Evolutionary conservation across 257 asterid species (phyloP).

Genomic region (Handroanthus guayacan): DNA sequence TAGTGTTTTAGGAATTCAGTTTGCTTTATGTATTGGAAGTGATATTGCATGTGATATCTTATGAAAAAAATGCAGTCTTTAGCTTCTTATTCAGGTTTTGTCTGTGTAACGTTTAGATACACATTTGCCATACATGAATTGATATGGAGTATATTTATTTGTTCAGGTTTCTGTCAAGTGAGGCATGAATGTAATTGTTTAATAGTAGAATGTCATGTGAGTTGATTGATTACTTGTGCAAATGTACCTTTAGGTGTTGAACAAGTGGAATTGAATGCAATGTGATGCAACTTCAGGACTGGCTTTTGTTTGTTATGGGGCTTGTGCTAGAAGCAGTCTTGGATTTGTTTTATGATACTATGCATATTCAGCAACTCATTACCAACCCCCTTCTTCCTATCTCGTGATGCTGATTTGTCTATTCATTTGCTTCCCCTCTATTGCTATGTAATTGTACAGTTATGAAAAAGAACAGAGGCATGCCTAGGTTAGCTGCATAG

Average conservation of each 20-base stretch:
- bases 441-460: slow-evolving; percentile 1
- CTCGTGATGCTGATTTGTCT: not conserved
- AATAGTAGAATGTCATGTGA: not conserved
- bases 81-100: not conserved
- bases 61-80: not conserved
- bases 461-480: not conserved
- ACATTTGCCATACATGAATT: not conserved
- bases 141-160: not conserved
- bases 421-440: not conserved
- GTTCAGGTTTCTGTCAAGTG: not conserved
- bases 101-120: not conserved
- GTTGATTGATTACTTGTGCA: not conserved
- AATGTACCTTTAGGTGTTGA: not conserved
- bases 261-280: slow-evolving; percentile 9
- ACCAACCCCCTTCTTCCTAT: not conserved
- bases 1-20: slow-evolving; percentile 30
- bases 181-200: not conserved
- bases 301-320: not conserved
- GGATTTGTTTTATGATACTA: not conserved
- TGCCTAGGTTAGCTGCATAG: not conserved
- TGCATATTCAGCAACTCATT: not conserved
- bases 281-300: not conserved
- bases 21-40: slow-evolving; percentile 18
- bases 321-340: not conserved
- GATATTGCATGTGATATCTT: not conserved